Percentiles rank a stretch among this genome's conserved stretches.
These are phyloP conservation scores for Penicillium hesseltinei DNA, from an alignment of 2,329 filamentous ascomycete genomes.

Conservation along the genomic window DNA sequence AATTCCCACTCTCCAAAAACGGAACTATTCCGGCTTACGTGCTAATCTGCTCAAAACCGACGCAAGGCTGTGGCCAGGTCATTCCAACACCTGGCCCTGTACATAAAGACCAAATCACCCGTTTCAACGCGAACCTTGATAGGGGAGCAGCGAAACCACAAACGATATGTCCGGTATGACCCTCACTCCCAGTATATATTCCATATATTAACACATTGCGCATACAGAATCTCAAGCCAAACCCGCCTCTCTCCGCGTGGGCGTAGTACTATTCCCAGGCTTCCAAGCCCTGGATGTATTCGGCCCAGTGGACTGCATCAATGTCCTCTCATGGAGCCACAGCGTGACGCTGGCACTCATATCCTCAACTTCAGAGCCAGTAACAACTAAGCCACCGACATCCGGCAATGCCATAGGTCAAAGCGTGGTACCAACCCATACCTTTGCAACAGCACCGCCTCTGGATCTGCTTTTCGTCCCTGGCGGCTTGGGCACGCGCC, in stretches of 20 bases:
- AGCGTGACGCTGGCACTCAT: conserved; percentile 31
- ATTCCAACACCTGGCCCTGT: neutral
- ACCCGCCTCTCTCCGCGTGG: conserved; percentile 9
- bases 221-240: neutral
- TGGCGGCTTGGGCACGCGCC: conserved; percentile 55
- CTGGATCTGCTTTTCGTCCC: conserved; percentile 66
- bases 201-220: neutral
- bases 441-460: conserved; percentile 52
- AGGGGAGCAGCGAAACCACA: neutral
- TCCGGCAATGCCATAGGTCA: conserved; percentile 32
- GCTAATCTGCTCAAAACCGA: conserved; percentile 1
- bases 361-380: conserved; percentile 32
- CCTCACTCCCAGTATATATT: neutral
- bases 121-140: no score
- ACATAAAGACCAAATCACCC: neutral
- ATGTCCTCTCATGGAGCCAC: conserved; percentile 22
- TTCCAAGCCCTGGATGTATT: conserved; percentile 46
- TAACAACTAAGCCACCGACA: conserved; percentile 29
- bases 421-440: conserved; percentile 52
- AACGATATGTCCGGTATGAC: neutral
- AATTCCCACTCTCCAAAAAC: neutral
- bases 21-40: neutral
- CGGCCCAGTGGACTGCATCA: conserved; percentile 51
- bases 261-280: conserved; percentile 39
- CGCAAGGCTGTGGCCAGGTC: neutral